These are phyloP conservation scores for Saccharomyces hybrid DNA, from an alignment of 1,139 yeast species.

Conservation along the genomic window DNA sequence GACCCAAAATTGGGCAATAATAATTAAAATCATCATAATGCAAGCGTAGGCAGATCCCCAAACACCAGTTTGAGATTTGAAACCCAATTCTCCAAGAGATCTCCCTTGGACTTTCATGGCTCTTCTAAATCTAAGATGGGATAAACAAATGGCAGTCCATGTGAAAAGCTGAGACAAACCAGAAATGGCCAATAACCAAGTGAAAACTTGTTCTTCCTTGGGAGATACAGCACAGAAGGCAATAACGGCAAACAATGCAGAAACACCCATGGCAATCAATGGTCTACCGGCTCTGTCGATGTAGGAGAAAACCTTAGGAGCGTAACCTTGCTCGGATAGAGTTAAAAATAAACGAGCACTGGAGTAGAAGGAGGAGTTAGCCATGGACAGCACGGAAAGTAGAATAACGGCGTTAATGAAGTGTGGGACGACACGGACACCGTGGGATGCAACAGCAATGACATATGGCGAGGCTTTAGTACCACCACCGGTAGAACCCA, in stretches of 20 bases:
- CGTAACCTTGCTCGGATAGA: conserved; percentile 50
- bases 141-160: conserved; percentile 51
- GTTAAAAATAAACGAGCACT: conserved; percentile 53
- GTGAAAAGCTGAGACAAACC: conserved; percentile 55
- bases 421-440: conserved; percentile 48
- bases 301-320: conserved; percentile 49
- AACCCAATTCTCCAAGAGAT: conserved; percentile 42
- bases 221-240: conserved; percentile 50
- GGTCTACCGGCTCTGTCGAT: conserved; percentile 59
- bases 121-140: conserved; percentile 51
- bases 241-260: conserved; percentile 44
- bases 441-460: conserved; percentile 60
- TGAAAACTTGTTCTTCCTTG: conserved; percentile 45
- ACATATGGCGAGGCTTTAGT: conserved; percentile 68
- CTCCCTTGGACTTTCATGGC: conserved; percentile 49
- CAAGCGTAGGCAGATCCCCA: conserved; percentile 44
- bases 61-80: conserved; percentile 45
- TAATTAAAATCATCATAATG: conserved; percentile 38
- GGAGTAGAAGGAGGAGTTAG: conserved; percentile 49
- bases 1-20: conserved; percentile 57
- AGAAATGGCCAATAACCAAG: conserved; percentile 55
- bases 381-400: conserved; percentile 44
- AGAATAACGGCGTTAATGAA: conserved; percentile 44
- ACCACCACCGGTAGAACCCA: conserved; percentile 40
- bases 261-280: conserved; percentile 42